phyloP scores from a whole-genome alignment of 371 early-diverging fungal genomes.

The Antonospora locustae region DNA sequence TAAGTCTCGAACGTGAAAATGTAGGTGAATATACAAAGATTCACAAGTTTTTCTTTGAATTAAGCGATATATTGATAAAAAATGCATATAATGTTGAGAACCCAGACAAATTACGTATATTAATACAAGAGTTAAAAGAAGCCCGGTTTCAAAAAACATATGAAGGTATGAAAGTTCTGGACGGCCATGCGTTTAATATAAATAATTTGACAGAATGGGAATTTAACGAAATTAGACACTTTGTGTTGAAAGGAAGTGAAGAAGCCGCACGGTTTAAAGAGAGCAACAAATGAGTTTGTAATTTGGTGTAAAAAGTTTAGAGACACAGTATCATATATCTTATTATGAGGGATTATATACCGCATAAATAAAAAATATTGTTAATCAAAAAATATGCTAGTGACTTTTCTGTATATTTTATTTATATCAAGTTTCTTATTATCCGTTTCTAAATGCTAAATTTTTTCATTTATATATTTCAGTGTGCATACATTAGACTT shows the following conservation, averaged over 20 bases:
- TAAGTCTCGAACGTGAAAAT: slow-evolving; percentile 21
- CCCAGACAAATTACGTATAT: slow-evolving; percentile 6
- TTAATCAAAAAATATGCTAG: no score
- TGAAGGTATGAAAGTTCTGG: slow-evolving; percentile 32
- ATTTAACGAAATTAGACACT: slow-evolving; percentile 33
- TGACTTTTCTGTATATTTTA: no score
- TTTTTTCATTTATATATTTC: no score
- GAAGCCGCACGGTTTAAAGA: no score
- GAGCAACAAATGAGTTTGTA: no score
- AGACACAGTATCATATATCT: no score
- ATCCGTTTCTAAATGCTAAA: no score
- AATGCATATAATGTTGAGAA: slow-evolving; percentile 26
- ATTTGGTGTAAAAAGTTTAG: no score
- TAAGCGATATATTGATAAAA: slow-evolving; percentile 9
- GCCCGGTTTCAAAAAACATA: slow-evolving; percentile 31
- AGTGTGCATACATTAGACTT: no score
- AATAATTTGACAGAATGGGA: slow-evolving; percentile 40
- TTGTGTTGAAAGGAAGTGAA: slow-evolving; percentile 12
- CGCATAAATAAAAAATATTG: no score
- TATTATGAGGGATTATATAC: no score
- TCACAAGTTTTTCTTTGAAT: slow-evolving; percentile 31
- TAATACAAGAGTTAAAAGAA: slow-evolving; percentile 30
- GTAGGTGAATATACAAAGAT: slow-evolving; percentile 25
- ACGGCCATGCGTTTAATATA: slow-evolving; percentile 35
- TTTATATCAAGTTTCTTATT: no score